Evolutionary conservation across 139 green algal genomes (phyloP), one percentile per base, ranked within the genome.

Genomic region (Nannochloris sp.): DNA sequence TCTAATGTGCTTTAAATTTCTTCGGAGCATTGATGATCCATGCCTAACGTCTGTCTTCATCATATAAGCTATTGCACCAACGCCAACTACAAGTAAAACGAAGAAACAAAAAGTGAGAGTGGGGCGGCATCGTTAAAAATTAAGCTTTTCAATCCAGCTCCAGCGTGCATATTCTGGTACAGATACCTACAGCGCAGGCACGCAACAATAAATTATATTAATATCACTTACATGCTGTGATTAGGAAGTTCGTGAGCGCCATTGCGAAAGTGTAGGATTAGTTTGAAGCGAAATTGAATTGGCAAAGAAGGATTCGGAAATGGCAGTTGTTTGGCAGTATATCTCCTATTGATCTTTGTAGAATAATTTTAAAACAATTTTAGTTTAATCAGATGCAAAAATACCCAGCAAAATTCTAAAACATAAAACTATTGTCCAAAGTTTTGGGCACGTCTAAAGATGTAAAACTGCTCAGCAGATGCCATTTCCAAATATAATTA

Each of bases 61-160:
- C 1, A 83, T 53, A 35, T 70, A 73, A 2, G 70, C 74, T 7
- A 83, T 48, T 9, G 74, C 55, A 15, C 73, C 74, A 23, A 83
- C 64, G 27, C 73, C 76, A 14, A 79, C 76, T 83, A 68, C 63
- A 62, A n/a, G n/a, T n/a, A n/a, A n/a, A n/a, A n/a, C n/a, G n/a
- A n/a, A n/a, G n/a, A n/a, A n/a, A n/a, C n/a, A n/a, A n/a, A n/a
- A n/a, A n/a, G n/a, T n/a, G n/a, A n/a, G n/a, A n/a, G n/a, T n/a
- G n/a, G n/a, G n/a, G n/a, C n/a, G n/a, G n/a, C n/a, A n/a, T n/a
- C n/a, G n/a, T n/a, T n/a, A n/a, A n/a, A n/a, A n/a, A n/a, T n/a
- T n/a, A n/a, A n/a, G n/a, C n/a, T n/a, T n/a, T n/a, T n/a, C n/a
- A n/a, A n/a, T n/a, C n/a, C n/a, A n/a, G n/a, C n/a, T n/a, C n/a